A percentile compares a stretch with the other conserved stretches of the same genome.
These are phyloP conservation scores for Nitzschia inconspicua DNA, from an alignment of 108 stramenopile genomes.

Conservation along the genomic window DNA sequence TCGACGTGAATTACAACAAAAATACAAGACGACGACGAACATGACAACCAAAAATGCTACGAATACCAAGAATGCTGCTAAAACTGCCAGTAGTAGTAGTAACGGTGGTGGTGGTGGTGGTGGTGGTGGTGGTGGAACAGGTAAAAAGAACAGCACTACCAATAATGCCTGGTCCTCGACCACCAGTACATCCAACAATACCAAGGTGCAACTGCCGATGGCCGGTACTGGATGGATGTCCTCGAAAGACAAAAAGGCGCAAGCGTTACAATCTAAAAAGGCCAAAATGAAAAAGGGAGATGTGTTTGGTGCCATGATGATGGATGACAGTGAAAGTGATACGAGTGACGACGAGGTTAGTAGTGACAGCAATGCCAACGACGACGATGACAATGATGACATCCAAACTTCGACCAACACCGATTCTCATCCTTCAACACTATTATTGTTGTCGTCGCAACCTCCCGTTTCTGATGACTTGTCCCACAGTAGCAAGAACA, in stretches of 20 bases:
- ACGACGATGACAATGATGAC: slow-evolving; percentile 12
- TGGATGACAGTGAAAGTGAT: slow-evolving; percentile 52
- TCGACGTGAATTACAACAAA: slow-evolving; percentile 22
- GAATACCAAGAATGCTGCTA: slow-evolving; percentile 13
- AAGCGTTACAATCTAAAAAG: slow-evolving; percentile 26
- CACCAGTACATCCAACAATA: slow-evolving; percentile 4
- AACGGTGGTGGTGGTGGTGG: slow-evolving; percentile 8
- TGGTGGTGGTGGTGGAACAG: slow-evolving; percentile 16
- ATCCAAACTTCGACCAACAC: background rate
- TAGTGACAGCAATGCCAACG: background rate
- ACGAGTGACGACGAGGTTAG: slow-evolving; percentile 5
- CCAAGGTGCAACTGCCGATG: slow-evolving; percentile 10
- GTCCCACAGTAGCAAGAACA: background rate
- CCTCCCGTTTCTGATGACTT: background rate
- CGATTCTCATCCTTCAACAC: background rate
- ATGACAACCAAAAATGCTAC: slow-evolving; percentile 12
- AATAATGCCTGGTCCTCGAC: slow-evolving; percentile 38
- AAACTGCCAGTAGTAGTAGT: slow-evolving; percentile 2
- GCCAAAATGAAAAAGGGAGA: slow-evolving; percentile 31
- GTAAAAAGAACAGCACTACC: no score
- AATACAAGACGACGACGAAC: slow-evolving; percentile 8
- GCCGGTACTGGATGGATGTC: slow-evolving; percentile 21
- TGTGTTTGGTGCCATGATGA: slow-evolving; percentile 88
- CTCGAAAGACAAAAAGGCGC: slow-evolving; percentile 11
- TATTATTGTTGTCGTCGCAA: background rate